Base-by-base conservation (phyloP, 2,329 filamentous ascomycete species). In the Claviceps digitariae region DNA sequence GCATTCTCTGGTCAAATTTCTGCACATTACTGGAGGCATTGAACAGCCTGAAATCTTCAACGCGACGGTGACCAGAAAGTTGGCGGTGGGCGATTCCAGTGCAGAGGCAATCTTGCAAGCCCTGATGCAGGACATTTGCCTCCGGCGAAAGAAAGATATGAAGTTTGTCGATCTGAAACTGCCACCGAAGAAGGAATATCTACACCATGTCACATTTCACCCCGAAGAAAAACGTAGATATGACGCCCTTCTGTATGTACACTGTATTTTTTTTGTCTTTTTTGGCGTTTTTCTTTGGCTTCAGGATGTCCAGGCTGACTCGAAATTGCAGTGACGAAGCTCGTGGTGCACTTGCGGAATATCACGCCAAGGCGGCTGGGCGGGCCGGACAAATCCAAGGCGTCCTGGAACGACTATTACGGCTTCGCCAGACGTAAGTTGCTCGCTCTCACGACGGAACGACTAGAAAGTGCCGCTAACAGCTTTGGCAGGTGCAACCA, bases 101-200 rank as follows among this genome's bases (percentile, higher is more conserved):
- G 84, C 82, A 13, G 82, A 81, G 48, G 67, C 76, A 12, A 71
- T 91, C 3, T 74, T 94, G 3, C 86, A 91, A 62, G 77, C 81
- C 5, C 74, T 95, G 46, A 90, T 95, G 81, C 75, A 76, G n/a
- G 82, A 86, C 20, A 77, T 95, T 48, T 93, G 87, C 61, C 74
- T 95, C 23, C 80, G 90, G 40, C 81, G 90, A 40, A 85, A 83
- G 66, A 95, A 95, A 65, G 84, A 91, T 53, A 95, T 95, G 89
- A 77, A 77, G 5, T 95, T 94, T 62, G 79, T 95, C 51, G 87
- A 95, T 59, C 72, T 95, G 21, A 85, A 82, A 57, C 74, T 95
- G 9, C 89, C 90, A 0, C 74, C 82, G 15, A 82, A 94, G 62
- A 84, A 82, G 1, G 88, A 91, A 63, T 90, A 85, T 58, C 74